These are phyloP conservation scores for Komagataea norvegica DNA, from an alignment of 1,139 yeast genomes.

Conservation along the genomic window DNA sequence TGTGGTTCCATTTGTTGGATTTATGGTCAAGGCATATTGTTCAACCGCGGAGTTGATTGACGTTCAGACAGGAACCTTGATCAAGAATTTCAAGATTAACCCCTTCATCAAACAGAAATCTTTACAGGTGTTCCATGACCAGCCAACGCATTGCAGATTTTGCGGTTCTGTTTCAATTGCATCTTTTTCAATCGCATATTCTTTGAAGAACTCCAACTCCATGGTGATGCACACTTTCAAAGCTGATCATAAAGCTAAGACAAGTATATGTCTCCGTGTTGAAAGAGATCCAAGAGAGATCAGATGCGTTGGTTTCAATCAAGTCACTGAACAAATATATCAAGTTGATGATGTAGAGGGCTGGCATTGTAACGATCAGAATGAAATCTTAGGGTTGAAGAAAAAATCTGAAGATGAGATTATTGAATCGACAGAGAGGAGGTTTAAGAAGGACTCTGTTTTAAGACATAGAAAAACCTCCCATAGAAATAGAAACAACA, in stretches of 20 bases:
- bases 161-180: constrained; percentile 85
- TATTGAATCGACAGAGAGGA: constrained; percentile 16
- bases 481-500: constrained; percentile 1
- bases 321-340: constrained; percentile 65
- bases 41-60: constrained; percentile 63
- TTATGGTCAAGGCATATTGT: constrained; percentile 56
- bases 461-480: constrained; percentile 22
- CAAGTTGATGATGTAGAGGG: constrained; percentile 63
- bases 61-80: constrained; percentile 67
- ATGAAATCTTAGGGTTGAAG: constrained; percentile 70
- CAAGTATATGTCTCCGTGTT: constrained; percentile 76
- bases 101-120: constrained; percentile 51
- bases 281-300: constrained; percentile 92
- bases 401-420: constrained; percentile 35
- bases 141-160: constrained; percentile 83
- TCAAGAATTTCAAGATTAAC: constrained; percentile 53
- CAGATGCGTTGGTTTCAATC: constrained; percentile 79
- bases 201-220: constrained; percentile 51
- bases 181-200: constrained; percentile 67
- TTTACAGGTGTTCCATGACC: constrained; percentile 69
- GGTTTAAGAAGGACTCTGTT: constrained; percentile 11
- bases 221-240: constrained; percentile 70
- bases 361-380: constrained; percentile 77
- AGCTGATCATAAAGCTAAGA: constrained; percentile 71
- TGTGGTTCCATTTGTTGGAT: constrained; percentile 63